Evolutionary conservation across 768 basidiomycete genomes (phyloP), one percentile per base, ranked within the genome.

Genomic region (Thelephora ganbajun): DNA sequence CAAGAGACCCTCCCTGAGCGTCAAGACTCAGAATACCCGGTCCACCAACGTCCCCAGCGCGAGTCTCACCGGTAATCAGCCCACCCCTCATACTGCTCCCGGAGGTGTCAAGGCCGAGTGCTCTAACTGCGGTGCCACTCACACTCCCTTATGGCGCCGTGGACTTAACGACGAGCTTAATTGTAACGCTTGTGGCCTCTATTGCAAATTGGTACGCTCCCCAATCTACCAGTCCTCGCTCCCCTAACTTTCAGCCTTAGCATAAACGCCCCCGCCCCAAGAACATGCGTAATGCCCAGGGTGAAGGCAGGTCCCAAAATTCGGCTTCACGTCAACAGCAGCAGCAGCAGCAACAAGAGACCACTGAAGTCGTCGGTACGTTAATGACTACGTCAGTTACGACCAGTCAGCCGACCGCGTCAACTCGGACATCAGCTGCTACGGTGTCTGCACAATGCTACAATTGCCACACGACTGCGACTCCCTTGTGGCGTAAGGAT

Each of bases 191-290:
- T 90, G 87, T 53, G 88, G 87, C 3, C 65, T 90, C 36, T 91
- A 91, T 59, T 91, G 85, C 62, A 90, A 90, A 59, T 60, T 87
- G 64, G 87, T 72, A 35, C 44, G 48, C 41, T 16, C 36, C 33
- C 37, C 22, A 33, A 23, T 48, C 50, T 23, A 11, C 37, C 47
- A 20, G 11, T 53, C 50, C 3, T 26, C 14, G 23, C 51, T 48
- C 44, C 44, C 44, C 47, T 50, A 26, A 34, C 26, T 13, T n/a
- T 16, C 14, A 42, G 42, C 54, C 45, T 23, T 43, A 89, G 82
- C 87, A 91, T 60, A 90, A 91, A 60, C 80, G 87, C 35, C 86
- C 88, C 33, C 80, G 87, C 43, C 87, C 87, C 18, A 89, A 89
- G 69, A 86, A 74, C 58, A 87, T 90, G 83, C 77, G 86, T 39